These are phyloP conservation scores for Citrus cavaleriei DNA, from an alignment of 345 rosid species.

Conservation along the genomic window DNA sequence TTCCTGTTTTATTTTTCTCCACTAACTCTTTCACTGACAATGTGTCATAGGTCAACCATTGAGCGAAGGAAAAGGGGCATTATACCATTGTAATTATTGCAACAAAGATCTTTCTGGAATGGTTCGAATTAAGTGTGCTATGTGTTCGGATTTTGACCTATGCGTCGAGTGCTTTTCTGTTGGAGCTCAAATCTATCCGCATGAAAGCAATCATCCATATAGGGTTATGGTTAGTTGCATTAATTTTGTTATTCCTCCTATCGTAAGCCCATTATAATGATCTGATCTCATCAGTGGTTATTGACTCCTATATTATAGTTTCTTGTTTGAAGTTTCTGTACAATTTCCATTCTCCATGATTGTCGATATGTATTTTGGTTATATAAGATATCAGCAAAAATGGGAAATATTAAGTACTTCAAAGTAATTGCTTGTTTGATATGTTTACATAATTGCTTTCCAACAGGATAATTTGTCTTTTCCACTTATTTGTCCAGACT, in stretches of 20 bases:
- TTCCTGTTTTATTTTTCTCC: background rate
- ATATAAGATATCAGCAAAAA: background rate
- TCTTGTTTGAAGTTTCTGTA: background rate
- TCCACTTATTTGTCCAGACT: conserved; percentile 78
- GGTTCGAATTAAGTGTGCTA: conserved; percentile 83
- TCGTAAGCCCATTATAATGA: background rate
- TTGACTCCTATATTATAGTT: background rate
- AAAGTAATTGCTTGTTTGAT: background rate
- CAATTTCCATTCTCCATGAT: background rate
- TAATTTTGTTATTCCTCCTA: background rate
- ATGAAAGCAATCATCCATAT: conserved; percentile 71
- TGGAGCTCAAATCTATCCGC: conserved; percentile 79
- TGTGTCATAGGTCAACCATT: conserved; percentile 38
- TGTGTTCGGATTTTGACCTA: conserved; percentile 88
- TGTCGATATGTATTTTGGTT: background rate
- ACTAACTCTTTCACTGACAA: background rate
- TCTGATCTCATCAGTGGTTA: background rate
- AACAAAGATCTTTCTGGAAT: conserved; percentile 79
- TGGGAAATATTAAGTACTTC: background rate
- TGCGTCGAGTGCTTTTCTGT: conserved; percentile 86
- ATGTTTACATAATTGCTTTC: conserved; percentile 9
- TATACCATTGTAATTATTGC: conserved; percentile 91
- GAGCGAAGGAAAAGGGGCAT: conserved; percentile 46
- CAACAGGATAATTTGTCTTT: conserved; percentile 89
- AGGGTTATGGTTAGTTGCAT: conserved; percentile 76